Conservation (phyloP, 345 rosid species). For the Gossypium ekmanianum region DNA sequence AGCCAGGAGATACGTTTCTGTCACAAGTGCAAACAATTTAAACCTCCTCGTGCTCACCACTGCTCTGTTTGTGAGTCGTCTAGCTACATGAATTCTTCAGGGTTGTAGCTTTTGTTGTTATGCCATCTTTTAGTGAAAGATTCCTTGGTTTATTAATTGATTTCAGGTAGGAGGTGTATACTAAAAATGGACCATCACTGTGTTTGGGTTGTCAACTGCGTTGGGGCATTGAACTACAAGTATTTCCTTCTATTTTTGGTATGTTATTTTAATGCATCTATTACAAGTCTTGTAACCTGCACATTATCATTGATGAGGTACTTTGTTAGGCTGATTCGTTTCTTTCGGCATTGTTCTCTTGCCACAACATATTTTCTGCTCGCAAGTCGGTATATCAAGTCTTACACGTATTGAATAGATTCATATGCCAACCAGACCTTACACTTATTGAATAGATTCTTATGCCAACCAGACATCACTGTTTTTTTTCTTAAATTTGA, state of each 20-base stretch:
- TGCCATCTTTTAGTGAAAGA: slow-evolving; percentile 17
- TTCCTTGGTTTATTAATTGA: slow-evolving; percentile 24
- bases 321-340: not conserved
- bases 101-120: not conserved
- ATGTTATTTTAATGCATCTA: slow-evolving; percentile 26
- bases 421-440: not conserved
- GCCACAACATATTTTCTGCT: not conserved
- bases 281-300: not conserved
- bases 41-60: slow-evolving; percentile 77
- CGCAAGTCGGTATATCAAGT: not conserved
- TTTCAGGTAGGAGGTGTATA: slow-evolving; percentile 77
- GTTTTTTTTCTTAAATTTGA: slow-evolving; percentile 14
- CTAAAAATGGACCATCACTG: slow-evolving; percentile 91
- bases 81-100: not conserved
- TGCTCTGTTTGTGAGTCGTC: slow-evolving; percentile 74
- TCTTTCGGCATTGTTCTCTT: not conserved
- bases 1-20: slow-evolving; percentile 48
- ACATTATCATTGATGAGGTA: not conserved
- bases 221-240: slow-evolving; percentile 82
- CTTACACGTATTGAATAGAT: not conserved
- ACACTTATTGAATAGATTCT: not conserved
- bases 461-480: not conserved
- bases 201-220: slow-evolving; percentile 90
- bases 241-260: slow-evolving; percentile 86
- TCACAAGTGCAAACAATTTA: slow-evolving; percentile 61